Evolutionary conservation across 495 filamentous ascomycete genomes (phyloP).

Genomic region (Peziza echinospora): DNA sequence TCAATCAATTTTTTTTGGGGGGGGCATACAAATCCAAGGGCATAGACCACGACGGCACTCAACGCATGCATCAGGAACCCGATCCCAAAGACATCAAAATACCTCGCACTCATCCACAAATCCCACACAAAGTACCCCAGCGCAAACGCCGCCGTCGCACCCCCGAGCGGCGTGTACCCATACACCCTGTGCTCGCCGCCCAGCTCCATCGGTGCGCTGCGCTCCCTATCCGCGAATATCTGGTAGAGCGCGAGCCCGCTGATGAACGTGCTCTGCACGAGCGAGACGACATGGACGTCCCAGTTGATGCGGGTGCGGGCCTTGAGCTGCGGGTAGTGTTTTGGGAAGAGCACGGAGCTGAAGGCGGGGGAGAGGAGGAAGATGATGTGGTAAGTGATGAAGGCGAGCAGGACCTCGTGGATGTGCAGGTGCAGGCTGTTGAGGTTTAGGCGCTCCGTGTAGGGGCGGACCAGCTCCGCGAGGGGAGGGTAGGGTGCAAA

Average conservation of each 20-base stretch:
- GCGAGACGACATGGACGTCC: constrained; percentile 87
- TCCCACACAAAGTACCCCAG: constrained; percentile 96
- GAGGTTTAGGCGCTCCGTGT: constrained; percentile 37
- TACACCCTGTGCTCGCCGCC: constrained; percentile 61
- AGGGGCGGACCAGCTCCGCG: constrained; percentile 28
- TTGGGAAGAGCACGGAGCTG: constrained; percentile 47
- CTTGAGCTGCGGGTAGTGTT: constrained; percentile 43
- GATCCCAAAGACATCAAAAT: constrained; percentile 63
- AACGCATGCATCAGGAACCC: constrained; percentile 81
- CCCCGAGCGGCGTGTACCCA: constrained; percentile 68
- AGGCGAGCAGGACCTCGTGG: constrained; percentile 66
- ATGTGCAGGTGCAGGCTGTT: constrained; percentile 60
- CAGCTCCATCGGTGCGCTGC: too few species aligned
- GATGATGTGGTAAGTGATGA: constrained; percentile 57
- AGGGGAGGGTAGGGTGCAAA: constrained; percentile 31
- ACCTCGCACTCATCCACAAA: constrained; percentile 44
- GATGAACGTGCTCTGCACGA: constrained; percentile 72
- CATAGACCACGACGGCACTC: constrained; percentile 66
- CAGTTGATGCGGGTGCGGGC: constrained; percentile 63
- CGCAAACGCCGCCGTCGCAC: constrained; percentile 65
- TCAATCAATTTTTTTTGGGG: too few species aligned
- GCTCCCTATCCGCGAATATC: constrained; percentile 58
- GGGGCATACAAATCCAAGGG: constrained; percentile 69
- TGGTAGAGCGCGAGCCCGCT: constrained; percentile 59
- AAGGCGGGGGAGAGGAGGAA: constrained; percentile 50